phyloP scores from a whole-genome alignment of 495 filamentous ascomycete genomes.

The Parathielavia appendiculata region DNA sequence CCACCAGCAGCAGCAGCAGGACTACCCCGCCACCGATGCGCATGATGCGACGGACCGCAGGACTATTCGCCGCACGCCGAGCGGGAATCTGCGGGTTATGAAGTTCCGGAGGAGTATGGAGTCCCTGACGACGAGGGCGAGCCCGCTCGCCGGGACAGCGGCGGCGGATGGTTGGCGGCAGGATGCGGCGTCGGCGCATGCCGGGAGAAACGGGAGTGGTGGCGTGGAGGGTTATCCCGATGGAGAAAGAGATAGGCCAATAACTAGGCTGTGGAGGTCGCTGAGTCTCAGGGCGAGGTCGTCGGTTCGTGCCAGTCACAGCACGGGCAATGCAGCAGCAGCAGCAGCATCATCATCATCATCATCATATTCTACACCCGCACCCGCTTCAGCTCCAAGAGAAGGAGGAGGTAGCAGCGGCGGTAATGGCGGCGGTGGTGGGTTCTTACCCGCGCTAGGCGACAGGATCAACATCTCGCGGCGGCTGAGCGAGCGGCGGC shows the following conservation, averaged over 20 bases:
- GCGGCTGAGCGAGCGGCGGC: slow-evolving; percentile 54
- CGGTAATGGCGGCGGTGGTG: slow-evolving; percentile 3
- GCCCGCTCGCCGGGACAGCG: no score
- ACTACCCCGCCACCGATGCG: slow-evolving; percentile 27
- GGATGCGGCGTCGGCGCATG: slow-evolving; percentile 2
- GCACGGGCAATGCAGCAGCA: neutral
- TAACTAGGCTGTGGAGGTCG: slow-evolving; percentile 1
- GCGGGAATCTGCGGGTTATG: slow-evolving; percentile 48
- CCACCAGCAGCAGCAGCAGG: no score
- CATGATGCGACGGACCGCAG: slow-evolving; percentile 42
- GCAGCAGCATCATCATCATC: neutral
- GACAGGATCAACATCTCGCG: slow-evolving; percentile 45
- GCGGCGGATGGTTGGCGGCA: no score
- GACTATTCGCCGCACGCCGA: slow-evolving; percentile 46
- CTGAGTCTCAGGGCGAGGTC: neutral
- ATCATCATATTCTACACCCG: neutral
- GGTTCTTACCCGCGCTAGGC: slow-evolving; percentile 34
- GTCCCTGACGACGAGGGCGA: slow-evolving; percentile 26
- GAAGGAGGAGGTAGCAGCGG: slow-evolving; percentile 3
- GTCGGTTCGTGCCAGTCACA: neutral
- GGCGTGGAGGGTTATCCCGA: no score
- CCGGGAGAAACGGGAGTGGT: neutral
- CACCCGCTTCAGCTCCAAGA: neutral
- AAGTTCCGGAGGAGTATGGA: slow-evolving; percentile 41
- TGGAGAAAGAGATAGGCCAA: neutral